Evolutionary conservation across 2,329 filamentous ascomycete genomes (phyloP), one percentile per base, ranked within the genome.

Genomic region (Xylariaceae sp.): DNA sequence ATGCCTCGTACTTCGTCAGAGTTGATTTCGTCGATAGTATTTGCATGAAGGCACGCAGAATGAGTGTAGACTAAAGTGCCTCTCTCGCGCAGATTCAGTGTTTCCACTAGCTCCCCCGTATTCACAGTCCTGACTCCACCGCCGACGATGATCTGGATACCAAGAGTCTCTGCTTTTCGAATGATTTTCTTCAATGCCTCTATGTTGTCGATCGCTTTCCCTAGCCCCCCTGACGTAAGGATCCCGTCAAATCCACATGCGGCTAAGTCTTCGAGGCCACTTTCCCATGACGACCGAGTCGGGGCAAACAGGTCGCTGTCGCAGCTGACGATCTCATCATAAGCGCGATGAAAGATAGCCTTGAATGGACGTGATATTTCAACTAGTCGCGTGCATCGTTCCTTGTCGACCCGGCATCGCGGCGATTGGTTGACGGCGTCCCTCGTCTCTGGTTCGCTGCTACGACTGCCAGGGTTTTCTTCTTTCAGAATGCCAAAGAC

Each of bases 281-380:
- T 44, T 14, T 55, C 43, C 60, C 61, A 66, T 51, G 33, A 57
- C 43, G 10, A 42, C 6, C 13, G 53, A 31, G 43, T 43, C n/a
- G 48, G 39, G 12, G 48, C 41, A 5, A 33, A 42, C 42, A 13
- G 31, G 10, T 31, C n/a, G 19, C 34, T 36, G 1, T 54, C 58
- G 19, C 47, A 54, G 39, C 57, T 65, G 3, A 78, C 59, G 11
- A 81, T 66, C 16, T 72, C 68, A 60, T 84, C 81, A 52, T 81
- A 81, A 2, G 81, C 81, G 14, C 81, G 75, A 63, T 82, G 80
- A 55, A 83, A 78, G n/a, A 80, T 73, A 56, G 75, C 76, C 14
- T 63, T 64, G 31, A 73, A 72, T 2, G 75, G 77, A 6, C 55
- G 60, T 0, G 79, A 75, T 13, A 69, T 63, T 2, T 59, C 39